These are phyloP conservation scores for Plasmodium cynomolgi DNA, from an alignment of 169 alveolate species.

Conservation along the genomic window DNA sequence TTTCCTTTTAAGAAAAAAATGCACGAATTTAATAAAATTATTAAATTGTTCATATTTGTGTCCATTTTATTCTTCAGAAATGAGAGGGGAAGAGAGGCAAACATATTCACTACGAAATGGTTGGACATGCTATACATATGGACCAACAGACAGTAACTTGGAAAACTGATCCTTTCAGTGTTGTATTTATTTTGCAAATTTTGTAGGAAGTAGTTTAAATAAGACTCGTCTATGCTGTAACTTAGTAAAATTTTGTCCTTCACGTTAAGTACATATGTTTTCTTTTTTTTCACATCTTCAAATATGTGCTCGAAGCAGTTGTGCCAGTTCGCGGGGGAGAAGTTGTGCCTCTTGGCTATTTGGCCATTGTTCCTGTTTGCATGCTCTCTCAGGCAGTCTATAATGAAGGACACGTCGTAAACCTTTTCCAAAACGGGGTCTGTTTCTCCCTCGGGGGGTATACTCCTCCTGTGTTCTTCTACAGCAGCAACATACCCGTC, in stretches of 20 bases:
- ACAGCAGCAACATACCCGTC: not conserved
- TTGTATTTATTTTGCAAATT: constrained; percentile 49
- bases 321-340: not conserved
- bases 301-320: not conserved
- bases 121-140: constrained; percentile 73
- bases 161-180: constrained; percentile 43
- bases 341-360: not conserved
- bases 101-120: constrained; percentile 46
- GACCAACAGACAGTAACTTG: constrained; percentile 14
- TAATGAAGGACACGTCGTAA: constrained; percentile 27
- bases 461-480: not conserved
- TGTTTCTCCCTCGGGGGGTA: not conserved
- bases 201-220: constrained; percentile 48
- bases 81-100: constrained; percentile 24
- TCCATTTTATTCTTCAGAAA: constrained; percentile 57
- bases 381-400: constrained; percentile 18
- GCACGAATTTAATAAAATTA: constrained; percentile 58
- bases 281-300: constrained; percentile 22
- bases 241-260: constrained; percentile 38
- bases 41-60: constrained; percentile 23
- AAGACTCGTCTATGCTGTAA: constrained; percentile 40
- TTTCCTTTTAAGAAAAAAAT: constrained; percentile 59
- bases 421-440: constrained; percentile 51
- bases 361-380: not conserved
- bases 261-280: constrained; percentile 17